Conservation (phyloP, 805 yeast genomes). For the Pichia heedii region DNA sequence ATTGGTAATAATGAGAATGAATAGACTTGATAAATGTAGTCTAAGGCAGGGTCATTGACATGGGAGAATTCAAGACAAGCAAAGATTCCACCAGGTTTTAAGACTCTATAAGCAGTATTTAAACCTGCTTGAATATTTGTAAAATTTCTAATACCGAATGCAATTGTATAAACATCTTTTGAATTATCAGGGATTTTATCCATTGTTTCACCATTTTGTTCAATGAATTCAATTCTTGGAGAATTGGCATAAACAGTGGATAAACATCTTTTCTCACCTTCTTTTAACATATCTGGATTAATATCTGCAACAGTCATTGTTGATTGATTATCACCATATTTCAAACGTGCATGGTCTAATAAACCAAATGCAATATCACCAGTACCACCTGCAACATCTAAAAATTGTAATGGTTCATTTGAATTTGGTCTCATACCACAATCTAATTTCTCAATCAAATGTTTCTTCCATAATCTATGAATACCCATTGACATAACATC, state of each 20-base stretch:
- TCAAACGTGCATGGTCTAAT: conserved; percentile 77
- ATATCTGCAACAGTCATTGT: conserved; percentile 91
- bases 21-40: conserved; percentile 75
- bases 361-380: conserved; percentile 97
- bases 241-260: conserved; percentile 52
- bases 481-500: conserved; percentile 96
- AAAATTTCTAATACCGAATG: conserved; percentile 95
- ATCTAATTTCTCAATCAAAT: conserved; percentile 77
- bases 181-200: conserved; percentile 79
- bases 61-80: conserved; percentile 94
- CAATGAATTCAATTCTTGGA: conserved; percentile 68
- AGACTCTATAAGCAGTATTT: conserved; percentile 89
- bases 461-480: conserved; percentile 91
- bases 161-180: conserved; percentile 91
- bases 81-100: conserved; percentile 96
- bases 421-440: conserved; percentile 88
- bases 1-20: conserved; percentile 82
- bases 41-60: conserved; percentile 71
- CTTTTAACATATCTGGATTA: conserved; percentile 90
- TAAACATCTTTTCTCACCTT: conserved; percentile 74
- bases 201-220: conserved; percentile 87
- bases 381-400: conserved; percentile 98
- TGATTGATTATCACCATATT: conserved; percentile 64
- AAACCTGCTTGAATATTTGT: conserved; percentile 91
- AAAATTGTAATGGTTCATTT: conserved; percentile 67